Percentiles rank a stretch among this genome's conserved stretches.
Evolutionary conservation across 805 yeast species (phyloP).

Genomic region (Brettanomyces bruxellensis): DNA sequence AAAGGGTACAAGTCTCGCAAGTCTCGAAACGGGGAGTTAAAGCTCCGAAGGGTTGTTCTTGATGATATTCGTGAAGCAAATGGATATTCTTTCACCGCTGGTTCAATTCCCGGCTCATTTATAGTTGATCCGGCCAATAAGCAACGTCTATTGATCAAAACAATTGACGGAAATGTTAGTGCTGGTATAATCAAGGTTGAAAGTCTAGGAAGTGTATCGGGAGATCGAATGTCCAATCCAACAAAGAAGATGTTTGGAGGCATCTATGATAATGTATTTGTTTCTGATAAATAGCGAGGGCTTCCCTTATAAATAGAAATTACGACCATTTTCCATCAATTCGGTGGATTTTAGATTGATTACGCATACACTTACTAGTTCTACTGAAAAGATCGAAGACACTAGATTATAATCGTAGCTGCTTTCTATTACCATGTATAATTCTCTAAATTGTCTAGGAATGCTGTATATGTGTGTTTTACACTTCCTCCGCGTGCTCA

Average conservation of each 20-base stretch:
- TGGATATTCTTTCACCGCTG: neutral
- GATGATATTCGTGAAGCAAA: conserved; percentile 24
- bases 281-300: neutral
- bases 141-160: conserved; percentile 19
- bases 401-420: too few species aligned
- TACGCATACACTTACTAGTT: too few species aligned
- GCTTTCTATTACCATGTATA: too few species aligned
- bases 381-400: too few species aligned
- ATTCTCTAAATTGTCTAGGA: too few species aligned
- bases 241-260: conserved; percentile 40
- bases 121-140: conserved; percentile 4
- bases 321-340: too few species aligned
- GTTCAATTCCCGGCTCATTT: conserved; percentile 21
- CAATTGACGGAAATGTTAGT: conserved; percentile 34
- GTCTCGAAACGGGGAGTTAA: conserved; percentile 2
- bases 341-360: too few species aligned
- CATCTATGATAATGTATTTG: conserved; percentile 2
- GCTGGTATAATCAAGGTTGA: conserved; percentile 41
- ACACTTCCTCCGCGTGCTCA: too few species aligned
- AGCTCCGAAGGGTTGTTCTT: conserved; percentile 36
- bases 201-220: conserved; percentile 39
- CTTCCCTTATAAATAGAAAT: too few species aligned
- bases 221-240: conserved; percentile 33
- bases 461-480: too few species aligned
- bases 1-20: conserved; percentile 28